Evolutionary conservation across 768 basidiomycete species (phyloP), one percentile per base, ranked within the genome.

Genomic region (Mycena rebaudengoi): DNA sequence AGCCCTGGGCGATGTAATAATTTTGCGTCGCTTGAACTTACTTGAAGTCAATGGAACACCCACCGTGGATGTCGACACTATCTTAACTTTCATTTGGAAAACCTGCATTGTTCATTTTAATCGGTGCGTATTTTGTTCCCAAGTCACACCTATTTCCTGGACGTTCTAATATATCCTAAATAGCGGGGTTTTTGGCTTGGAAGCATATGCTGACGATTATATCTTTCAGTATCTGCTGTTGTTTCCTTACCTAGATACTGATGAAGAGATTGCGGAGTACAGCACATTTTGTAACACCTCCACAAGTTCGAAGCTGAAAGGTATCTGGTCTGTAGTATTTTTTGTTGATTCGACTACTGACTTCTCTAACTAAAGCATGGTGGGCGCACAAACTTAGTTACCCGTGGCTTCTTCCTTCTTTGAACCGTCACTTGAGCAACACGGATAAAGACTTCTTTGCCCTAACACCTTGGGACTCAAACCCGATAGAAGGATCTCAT

Each of bases 41-140:
- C n/a, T 7, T 2, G 7, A 4, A 3, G 8, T 45, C 5, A 8
- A 14, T 21, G 28, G 21, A 12, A 5, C 54, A 2, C 13, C 28
- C 2, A 39, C 23, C 7, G 14, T 26, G 1, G 21, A 21, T 6
- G 33, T 39, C n/a, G 56, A 58, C n/a, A 23, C 13, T 1, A 46
- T 58, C 25, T 35, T 58, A 21, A 33, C 37, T 13, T 25, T 46
- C 14, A 32, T 58, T 12, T 58, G 56, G 56, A 58, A 58, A 20
- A 58, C 56, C 3, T 58, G 56, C 26, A 26, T 35, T 13, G 56
- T 58, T 35, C 56, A 58, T 29, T 48, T 46, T n/a, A 48, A 35
- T 37, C 56, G 45, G 56, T 58, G 12, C 18, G 12, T 48, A 8
- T 48, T 18, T 8, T 21, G 23, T 5, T n/a, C n/a, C n/a, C n/a